Percentiles rank a stretch among this genome's conserved stretches.
Conservation (phyloP, 345 rosid genomes). For the Melaleuca alternifolia region DNA sequence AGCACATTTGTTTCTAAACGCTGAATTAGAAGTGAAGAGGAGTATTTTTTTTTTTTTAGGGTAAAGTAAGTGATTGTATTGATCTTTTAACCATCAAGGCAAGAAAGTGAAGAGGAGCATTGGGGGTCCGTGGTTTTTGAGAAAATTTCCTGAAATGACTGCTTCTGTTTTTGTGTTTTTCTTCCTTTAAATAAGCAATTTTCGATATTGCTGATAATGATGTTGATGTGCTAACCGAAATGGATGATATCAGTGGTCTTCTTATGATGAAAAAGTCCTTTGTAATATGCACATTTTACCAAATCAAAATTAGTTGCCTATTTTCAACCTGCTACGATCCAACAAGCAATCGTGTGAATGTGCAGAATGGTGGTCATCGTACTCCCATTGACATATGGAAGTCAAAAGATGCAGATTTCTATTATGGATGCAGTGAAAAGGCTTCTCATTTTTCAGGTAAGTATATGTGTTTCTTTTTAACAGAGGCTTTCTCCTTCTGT, state of each 20-base stretch:
- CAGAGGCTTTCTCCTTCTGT: background rate
- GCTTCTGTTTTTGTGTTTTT: background rate
- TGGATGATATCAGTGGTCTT: background rate
- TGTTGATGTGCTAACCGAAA: background rate
- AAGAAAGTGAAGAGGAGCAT: background rate
- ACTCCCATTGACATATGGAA: slow-evolving; percentile 82
- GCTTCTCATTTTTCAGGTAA: slow-evolving; percentile 57
- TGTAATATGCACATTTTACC: background rate
- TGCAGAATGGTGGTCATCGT: slow-evolving; percentile 43
- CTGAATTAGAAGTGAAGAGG: background rate
- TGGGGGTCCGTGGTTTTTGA: background rate
- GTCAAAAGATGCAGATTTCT: slow-evolving; percentile 52
- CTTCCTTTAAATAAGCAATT: background rate
- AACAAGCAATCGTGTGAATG: background rate
- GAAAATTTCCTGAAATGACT: background rate
- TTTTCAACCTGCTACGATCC: background rate
- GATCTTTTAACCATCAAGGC: too few relatives aligned
- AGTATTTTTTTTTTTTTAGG: too few relatives aligned
- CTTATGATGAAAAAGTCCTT: background rate
- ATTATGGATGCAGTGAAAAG: slow-evolving; percentile 78
- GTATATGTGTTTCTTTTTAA: slow-evolving; percentile 6
- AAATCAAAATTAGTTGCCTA: background rate
- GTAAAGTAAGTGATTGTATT: too few relatives aligned
- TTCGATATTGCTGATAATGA: background rate
- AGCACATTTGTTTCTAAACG: background rate